Evolutionary conservation across 306 rosid genomes (phyloP).

Genomic region (Lathyrus sativus): DNA sequence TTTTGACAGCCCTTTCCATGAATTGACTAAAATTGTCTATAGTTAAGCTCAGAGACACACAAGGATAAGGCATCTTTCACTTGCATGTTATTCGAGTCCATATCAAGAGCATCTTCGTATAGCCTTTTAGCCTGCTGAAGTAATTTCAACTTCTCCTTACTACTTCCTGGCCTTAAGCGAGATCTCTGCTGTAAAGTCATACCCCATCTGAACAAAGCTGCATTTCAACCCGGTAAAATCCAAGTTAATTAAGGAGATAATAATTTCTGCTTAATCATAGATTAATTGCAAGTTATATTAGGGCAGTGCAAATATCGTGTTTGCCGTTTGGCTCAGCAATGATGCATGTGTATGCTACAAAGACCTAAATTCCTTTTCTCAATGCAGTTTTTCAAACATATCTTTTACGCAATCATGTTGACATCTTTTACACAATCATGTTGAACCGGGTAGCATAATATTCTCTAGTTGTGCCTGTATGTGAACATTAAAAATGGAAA

Average conservation of each 20-base stretch:
- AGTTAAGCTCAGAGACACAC: constrained; percentile 71
- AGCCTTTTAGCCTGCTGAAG: constrained; percentile 83
- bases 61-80: constrained; percentile 72
- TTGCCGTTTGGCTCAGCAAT: background rate
- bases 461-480: constrained; percentile 31
- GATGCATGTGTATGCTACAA: constrained; percentile 7
- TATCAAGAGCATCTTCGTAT: constrained; percentile 76
- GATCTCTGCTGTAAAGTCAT: constrained; percentile 87
- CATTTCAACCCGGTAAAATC: constrained; percentile 31
- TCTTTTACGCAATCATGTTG: constrained; percentile 26
- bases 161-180: constrained; percentile 70
- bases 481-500: constrained; percentile 12
- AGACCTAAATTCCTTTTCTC: constrained; percentile 22
- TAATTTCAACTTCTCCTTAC: constrained; percentile 85
- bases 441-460: constrained; percentile 12
- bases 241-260: constrained; percentile 11
- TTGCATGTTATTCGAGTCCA: constrained; percentile 74
- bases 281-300: constrained; percentile 10
- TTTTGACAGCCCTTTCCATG: constrained; percentile 29
- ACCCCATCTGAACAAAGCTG: constrained; percentile 96
- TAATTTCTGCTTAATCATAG: constrained; percentile 14
- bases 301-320: background rate
- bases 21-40: constrained; percentile 43
- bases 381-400: constrained; percentile 17
- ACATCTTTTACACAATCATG: constrained; percentile 20